Percentiles rank a stretch among this genome's conserved stretches.
Evolutionary conservation across 2,329 filamentous ascomycete species (phyloP).

Genomic region (Pezicula carpinea): DNA sequence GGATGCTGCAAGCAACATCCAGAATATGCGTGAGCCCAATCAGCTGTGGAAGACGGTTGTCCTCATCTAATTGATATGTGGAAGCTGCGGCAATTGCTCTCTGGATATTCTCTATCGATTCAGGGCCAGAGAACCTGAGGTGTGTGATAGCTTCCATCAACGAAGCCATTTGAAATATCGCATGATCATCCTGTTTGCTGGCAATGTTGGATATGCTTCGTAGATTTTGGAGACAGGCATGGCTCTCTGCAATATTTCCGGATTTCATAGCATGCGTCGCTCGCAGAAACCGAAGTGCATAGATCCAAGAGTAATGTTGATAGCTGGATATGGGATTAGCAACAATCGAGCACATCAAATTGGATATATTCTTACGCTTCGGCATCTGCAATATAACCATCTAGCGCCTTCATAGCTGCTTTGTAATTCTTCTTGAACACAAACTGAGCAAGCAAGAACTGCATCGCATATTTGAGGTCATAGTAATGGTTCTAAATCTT

Average conservation of each 20-base stretch:
- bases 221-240: slow-evolving; percentile 64
- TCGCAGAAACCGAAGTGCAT: slow-evolving; percentile 71
- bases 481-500: slow-evolving; percentile 44
- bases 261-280: slow-evolving; percentile 63
- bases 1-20: slow-evolving; percentile 66
- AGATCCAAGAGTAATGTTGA: slow-evolving; percentile 68
- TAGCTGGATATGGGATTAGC: slow-evolving; percentile 32
- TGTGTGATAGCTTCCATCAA: slow-evolving; percentile 67
- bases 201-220: slow-evolving; percentile 57
- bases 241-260: slow-evolving; percentile 54
- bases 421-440: slow-evolving; percentile 67
- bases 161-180: slow-evolving; percentile 60
- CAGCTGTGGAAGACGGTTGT: slow-evolving; percentile 61
- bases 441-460: slow-evolving; percentile 66
- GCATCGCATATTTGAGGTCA: slow-evolving; percentile 74
- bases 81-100: slow-evolving; percentile 69
- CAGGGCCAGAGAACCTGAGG: slow-evolving; percentile 57
- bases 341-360: background rate
- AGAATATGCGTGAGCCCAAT: slow-evolving; percentile 61
- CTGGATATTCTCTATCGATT: slow-evolving; percentile 66
- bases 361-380: slow-evolving; percentile 46
- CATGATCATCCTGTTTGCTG: slow-evolving; percentile 53
- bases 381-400: slow-evolving; percentile 63
- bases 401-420: slow-evolving; percentile 67
- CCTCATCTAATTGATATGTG: slow-evolving; percentile 63